phyloP scores from a whole-genome alignment of 495 filamentous ascomycete genomes.

The Collariella sp. region DNA sequence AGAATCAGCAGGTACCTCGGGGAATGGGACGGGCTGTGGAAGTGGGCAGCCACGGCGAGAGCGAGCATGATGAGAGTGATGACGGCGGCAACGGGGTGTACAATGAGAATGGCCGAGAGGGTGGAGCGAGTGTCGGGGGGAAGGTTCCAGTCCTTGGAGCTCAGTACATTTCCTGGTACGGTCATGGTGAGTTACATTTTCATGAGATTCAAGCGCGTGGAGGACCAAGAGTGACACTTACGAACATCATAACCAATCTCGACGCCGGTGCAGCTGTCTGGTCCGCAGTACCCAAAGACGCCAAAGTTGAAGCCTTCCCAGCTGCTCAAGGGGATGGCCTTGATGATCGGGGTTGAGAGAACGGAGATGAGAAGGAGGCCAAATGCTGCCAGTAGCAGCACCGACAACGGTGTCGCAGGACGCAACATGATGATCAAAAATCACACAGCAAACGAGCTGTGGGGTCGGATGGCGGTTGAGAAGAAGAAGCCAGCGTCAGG shows the following conservation, averaged over 20 bases:
- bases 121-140: slow-evolving; percentile 65
- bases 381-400: slow-evolving; percentile 81
- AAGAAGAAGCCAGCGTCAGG: slow-evolving; percentile 22
- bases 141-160: slow-evolving; percentile 55
- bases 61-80: slow-evolving; percentile 77
- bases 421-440: slow-evolving; percentile 52
- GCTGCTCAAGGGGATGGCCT: slow-evolving; percentile 69
- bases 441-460: not conserved
- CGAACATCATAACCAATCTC: slow-evolving; percentile 79
- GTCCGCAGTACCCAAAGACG: slow-evolving; percentile 83
- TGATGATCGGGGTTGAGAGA: slow-evolving; percentile 86
- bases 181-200: not conserved
- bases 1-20: slow-evolving; percentile 76
- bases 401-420: slow-evolving; percentile 83
- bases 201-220: not conserved
- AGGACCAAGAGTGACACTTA: slow-evolving; percentile 39
- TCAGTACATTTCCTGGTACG: slow-evolving; percentile 30
- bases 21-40: slow-evolving; percentile 88
- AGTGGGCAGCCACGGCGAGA: slow-evolving; percentile 72
- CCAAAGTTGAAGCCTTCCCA: slow-evolving; percentile 75
- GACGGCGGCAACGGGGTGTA: slow-evolving; percentile 85
- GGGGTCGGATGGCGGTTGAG: not conserved
- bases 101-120: slow-evolving; percentile 82
- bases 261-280: slow-evolving; percentile 54
- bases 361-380: slow-evolving; percentile 76